Evolutionary conservation across 371 early-diverging fungal genomes (phyloP).

Genomic region (Apophysomyces variabilis): DNA sequence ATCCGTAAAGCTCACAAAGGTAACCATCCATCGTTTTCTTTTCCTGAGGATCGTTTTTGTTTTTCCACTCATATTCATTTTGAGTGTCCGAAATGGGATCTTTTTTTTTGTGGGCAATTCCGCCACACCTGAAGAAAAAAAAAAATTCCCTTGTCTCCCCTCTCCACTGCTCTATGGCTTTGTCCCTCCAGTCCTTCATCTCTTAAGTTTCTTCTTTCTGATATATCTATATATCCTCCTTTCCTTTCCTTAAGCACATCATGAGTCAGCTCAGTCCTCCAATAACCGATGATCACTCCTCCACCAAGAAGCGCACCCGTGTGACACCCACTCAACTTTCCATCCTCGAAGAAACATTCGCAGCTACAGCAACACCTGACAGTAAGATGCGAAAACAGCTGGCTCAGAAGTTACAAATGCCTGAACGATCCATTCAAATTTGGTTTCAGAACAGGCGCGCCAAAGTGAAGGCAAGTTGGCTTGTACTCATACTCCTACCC

Average conservation of each 20-base stretch:
- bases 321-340: slow-evolving; percentile 76
- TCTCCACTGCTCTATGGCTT: slow-evolving; percentile 4
- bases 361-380: slow-evolving; percentile 72
- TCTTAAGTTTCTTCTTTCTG: slow-evolving; percentile 17
- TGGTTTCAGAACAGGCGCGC: slow-evolving; percentile 99
- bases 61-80: no score
- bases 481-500: not conserved
- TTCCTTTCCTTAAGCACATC: slow-evolving; percentile 13
- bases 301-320: slow-evolving; percentile 69
- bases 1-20: no score
- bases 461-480: slow-evolving; percentile 69
- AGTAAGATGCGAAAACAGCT: slow-evolving; percentile 86
- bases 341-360: slow-evolving; percentile 76
- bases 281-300: slow-evolving; percentile 5
- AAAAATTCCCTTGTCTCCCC: not conserved
- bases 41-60: no score
- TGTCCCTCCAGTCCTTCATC: slow-evolving; percentile 9
- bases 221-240: not conserved
- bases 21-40: no score
- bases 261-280: slow-evolving; percentile 9
- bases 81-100: no score
- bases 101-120: not conserved
- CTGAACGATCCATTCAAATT: slow-evolving; percentile 93
- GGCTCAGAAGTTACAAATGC: slow-evolving; percentile 88
- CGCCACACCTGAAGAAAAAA: no score